A percentile compares a stretch with the other conserved stretches of the same genome.
phyloP scores from a whole-genome alignment of 805 yeast species.

The Sugiyamaella lignohabitans region DNA sequence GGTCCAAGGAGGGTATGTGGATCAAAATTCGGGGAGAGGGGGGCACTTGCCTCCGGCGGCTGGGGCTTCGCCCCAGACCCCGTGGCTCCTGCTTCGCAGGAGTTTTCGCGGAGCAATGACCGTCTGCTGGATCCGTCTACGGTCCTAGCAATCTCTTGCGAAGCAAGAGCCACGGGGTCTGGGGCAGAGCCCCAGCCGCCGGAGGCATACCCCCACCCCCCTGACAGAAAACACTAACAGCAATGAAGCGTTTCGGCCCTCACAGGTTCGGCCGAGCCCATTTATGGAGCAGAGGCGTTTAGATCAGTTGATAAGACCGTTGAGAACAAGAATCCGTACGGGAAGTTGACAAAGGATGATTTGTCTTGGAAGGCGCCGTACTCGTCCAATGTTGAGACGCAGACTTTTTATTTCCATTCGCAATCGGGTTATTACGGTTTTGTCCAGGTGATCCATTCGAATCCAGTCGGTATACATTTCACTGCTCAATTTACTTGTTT shows the following conservation, averaged over 20 bases:
- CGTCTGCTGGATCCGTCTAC: background rate
- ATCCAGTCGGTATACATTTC: slow-evolving; percentile 71
- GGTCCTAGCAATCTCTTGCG: too few relatives aligned
- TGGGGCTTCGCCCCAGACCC: too few relatives aligned
- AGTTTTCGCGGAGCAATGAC: background rate
- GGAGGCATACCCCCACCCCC: background rate
- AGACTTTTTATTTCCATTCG: slow-evolving; percentile 78
- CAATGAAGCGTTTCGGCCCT: slow-evolving; percentile 77
- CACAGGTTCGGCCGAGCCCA: slow-evolving; percentile 97
- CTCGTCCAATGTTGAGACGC: slow-evolving; percentile 91
- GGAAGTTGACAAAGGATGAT: slow-evolving; percentile 58
- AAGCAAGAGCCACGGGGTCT: background rate
- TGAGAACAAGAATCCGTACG: slow-evolving; percentile 49
- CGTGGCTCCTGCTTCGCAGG: too few relatives aligned
- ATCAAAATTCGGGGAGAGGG: background rate
- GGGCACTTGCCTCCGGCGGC: too few relatives aligned
- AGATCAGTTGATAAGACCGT: slow-evolving; percentile 70
- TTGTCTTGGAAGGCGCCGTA: slow-evolving; percentile 68
- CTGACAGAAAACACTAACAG: too few relatives aligned
- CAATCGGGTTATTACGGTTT: slow-evolving; percentile 67
- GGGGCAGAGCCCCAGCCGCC: slow-evolving; percentile 1
- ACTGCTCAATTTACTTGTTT: slow-evolving; percentile 93
- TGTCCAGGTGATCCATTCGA: slow-evolving; percentile 92
- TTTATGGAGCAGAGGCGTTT: slow-evolving; percentile 87
- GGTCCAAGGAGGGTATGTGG: slow-evolving; percentile 58